Evolutionary conservation across 805 yeast species (phyloP).

Genomic region (Pichia cabralensis): DNA sequence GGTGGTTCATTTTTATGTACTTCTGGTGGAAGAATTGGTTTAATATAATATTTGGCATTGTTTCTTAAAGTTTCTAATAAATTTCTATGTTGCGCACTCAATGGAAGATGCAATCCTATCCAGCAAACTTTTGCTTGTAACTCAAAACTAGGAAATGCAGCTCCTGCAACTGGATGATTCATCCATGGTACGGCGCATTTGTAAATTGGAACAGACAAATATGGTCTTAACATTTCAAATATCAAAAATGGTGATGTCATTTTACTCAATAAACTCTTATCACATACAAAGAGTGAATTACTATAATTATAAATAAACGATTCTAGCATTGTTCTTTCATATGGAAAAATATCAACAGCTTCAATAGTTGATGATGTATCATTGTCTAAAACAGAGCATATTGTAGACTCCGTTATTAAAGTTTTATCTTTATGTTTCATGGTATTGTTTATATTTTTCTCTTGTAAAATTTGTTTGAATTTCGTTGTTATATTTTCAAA

Average conservation of each 20-base stretch:
- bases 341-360: constrained; percentile 10
- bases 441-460: too few species aligned
- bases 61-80: constrained; percentile 4
- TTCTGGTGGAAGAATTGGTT: constrained; percentile 11
- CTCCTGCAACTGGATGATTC: constrained; percentile 34
- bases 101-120: constrained; percentile 20
- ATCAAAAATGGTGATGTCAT: constrained; percentile 35
- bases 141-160: constrained; percentile 29
- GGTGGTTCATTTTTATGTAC: constrained; percentile 11
- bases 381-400: too few species aligned
- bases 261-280: constrained; percentile 17
- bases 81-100: constrained; percentile 1
- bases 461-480: too few species aligned
- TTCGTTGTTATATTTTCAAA: too few species aligned
- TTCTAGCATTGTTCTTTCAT: constrained; percentile 32
- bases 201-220: constrained; percentile 27
- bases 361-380: too few species aligned
- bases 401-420: too few species aligned
- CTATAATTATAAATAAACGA: constrained; percentile 37
- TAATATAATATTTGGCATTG: constrained; percentile 9
- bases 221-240: constrained; percentile 23
- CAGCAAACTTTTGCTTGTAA: constrained; percentile 29
- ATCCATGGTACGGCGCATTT: constrained; percentile 27
- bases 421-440: too few species aligned
- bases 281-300: constrained; percentile 26